These are phyloP conservation scores for Coniosporium tulheliwenetii DNA, from an alignment of 2,329 filamentous ascomycete species.

Conservation along the genomic window DNA sequence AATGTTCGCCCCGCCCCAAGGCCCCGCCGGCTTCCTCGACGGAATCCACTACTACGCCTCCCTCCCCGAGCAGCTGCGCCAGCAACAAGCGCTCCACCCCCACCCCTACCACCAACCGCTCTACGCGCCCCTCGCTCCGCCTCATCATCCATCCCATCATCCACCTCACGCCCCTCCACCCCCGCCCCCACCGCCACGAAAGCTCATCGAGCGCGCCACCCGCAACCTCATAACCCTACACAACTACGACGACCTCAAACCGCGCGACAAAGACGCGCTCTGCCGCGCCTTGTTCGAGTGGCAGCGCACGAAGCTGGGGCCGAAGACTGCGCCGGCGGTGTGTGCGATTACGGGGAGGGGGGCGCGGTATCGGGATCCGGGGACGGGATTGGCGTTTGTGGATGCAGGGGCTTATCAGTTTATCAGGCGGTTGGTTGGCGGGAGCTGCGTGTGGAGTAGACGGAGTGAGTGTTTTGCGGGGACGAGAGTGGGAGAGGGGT, in stretches of 20 bases:
- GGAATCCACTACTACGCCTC: constrained; percentile 29
- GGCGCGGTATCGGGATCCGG: constrained; percentile 72
- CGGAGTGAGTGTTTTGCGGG: constrained; percentile 76
- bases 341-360: constrained; percentile 75
- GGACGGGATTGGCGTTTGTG: constrained; percentile 67
- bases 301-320: constrained; percentile 21
- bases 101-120: constrained; percentile 7
- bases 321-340: constrained; percentile 21
- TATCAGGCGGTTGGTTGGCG: constrained; percentile 56
- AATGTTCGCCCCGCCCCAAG: neutral
- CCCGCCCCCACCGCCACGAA: neutral
- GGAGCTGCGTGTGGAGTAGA: constrained; percentile 69
- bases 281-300: constrained; percentile 8
- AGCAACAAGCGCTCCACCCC: constrained; percentile 2
- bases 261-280: constrained; percentile 34
- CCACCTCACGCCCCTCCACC: neutral
- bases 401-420: constrained; percentile 69
- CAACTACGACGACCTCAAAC: constrained; percentile 24
- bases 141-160: neutral
- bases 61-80: constrained; percentile 8
- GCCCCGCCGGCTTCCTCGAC: constrained; percentile 20
- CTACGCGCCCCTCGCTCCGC: neutral
- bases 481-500: constrained; percentile 20
- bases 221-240: constrained; percentile 43
- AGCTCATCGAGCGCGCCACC: constrained; percentile 25